phyloP scores from a whole-genome alignment of 1,284 basidiomycete species.

The Ganoderma lucidum region DNA sequence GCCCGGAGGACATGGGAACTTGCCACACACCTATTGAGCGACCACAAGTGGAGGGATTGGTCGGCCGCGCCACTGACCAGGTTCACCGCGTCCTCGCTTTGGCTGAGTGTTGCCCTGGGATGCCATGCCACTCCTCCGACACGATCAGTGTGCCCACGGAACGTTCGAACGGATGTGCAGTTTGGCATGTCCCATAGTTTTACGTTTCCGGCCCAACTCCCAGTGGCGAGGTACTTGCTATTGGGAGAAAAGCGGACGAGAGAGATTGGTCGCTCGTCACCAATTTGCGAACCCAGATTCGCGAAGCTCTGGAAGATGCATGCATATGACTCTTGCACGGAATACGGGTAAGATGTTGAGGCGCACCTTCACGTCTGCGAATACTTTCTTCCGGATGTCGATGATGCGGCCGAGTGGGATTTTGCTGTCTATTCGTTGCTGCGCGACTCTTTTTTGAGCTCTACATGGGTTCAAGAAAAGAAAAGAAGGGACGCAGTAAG shows the following conservation, averaged over 20 bases:
- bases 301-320: constrained; percentile 71
- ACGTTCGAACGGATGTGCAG: constrained; percentile 78
- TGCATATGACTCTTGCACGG: not conserved
- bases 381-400: constrained; percentile 90
- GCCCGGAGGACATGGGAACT: not conserved
- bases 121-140: constrained; percentile 98
- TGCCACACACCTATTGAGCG: constrained; percentile 72
- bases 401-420: constrained; percentile 92
- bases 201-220: constrained; percentile 94
- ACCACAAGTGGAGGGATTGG: constrained; percentile 89
- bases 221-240: constrained; percentile 87
- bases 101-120: constrained; percentile 89
- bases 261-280: constrained; percentile 94
- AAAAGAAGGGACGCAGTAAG: constrained; percentile 64
- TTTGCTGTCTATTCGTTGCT: constrained; percentile 88
- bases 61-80: constrained; percentile 94
- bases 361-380: constrained; percentile 87
- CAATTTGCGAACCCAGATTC: constrained; percentile 97
- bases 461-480: constrained; percentile 58
- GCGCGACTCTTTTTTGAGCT: constrained; percentile 90
- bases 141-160: constrained; percentile 88
- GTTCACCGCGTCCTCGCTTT: constrained; percentile 77
- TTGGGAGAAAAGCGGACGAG: constrained; percentile 96
- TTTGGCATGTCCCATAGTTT: constrained; percentile 96
- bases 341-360: not conserved